Conservation (phyloP, 2,329 filamentous ascomycete genomes). For the Remersonia thermophila region DNA sequence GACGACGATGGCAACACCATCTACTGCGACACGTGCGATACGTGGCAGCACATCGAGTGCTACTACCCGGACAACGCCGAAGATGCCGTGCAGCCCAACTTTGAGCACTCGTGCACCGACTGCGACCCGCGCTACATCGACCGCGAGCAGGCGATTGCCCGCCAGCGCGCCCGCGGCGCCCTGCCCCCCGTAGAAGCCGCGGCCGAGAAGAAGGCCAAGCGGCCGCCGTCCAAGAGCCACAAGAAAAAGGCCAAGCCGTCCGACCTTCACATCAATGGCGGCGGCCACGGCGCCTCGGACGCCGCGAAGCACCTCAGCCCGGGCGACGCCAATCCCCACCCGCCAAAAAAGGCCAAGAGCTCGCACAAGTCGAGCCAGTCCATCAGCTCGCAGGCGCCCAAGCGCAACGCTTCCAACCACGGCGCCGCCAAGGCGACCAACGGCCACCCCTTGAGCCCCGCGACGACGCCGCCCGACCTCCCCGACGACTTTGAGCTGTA, state of each 20-base stretch:
- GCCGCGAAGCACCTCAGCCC: slow-evolving; percentile 33
- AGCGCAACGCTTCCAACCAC: slow-evolving; percentile 48
- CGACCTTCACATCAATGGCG: slow-evolving; percentile 56
- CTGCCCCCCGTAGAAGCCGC: slow-evolving; percentile 32
- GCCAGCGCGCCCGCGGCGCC: slow-evolving; percentile 48
- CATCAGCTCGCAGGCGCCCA: slow-evolving; percentile 52
- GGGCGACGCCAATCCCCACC: slow-evolving; percentile 34
- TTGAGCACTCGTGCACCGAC: slow-evolving; percentile 77
- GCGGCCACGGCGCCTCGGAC: slow-evolving; percentile 41
- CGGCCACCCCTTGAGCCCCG: slow-evolving; percentile 57
- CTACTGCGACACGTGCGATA: slow-evolving; percentile 88
- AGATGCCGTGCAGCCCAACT: slow-evolving; percentile 57
- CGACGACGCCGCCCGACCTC: slow-evolving; percentile 58
- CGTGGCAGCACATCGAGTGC: slow-evolving; percentile 97
- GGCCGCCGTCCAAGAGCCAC: slow-evolving; percentile 60
- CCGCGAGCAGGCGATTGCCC: slow-evolving; percentile 59
- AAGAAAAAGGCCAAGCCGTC: slow-evolving; percentile 77
- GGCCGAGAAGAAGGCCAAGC: slow-evolving; percentile 58
- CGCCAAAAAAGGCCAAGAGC: slow-evolving; percentile 70
- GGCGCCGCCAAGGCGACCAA: slow-evolving; percentile 47
- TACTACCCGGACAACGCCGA: slow-evolving; percentile 70
- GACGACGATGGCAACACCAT: slow-evolving; percentile 98
- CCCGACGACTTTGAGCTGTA: slow-evolving; percentile 52
- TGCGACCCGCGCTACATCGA: slow-evolving; percentile 73
- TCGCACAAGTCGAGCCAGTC: slow-evolving; percentile 70